Evolutionary conservation across 768 basidiomycete genomes (phyloP).

Genomic region (Rhodocollybia butyracea): DNA sequence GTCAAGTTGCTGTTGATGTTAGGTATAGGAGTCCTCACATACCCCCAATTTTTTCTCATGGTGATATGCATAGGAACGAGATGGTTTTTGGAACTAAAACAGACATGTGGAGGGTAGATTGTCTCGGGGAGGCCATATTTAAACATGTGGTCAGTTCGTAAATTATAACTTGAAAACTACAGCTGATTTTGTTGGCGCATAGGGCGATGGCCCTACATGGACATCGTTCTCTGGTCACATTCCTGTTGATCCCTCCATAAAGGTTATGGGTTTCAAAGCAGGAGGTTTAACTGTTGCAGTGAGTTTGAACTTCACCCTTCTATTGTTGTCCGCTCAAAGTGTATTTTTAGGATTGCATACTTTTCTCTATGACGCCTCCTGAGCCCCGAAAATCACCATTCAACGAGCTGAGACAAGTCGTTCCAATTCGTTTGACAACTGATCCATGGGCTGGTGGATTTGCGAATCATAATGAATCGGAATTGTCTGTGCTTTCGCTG

Average conservation of each 20-base stretch:
- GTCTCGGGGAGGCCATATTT: slow-evolving; percentile 63
- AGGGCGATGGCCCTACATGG: slow-evolving; percentile 68
- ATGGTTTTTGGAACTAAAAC: slow-evolving; percentile 52
- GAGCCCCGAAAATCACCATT: slow-evolving; percentile 55
- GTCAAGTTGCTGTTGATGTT: slow-evolving; percentile 69
- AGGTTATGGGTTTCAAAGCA: slow-evolving; percentile 61
- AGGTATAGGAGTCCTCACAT: slow-evolving; percentile 30
- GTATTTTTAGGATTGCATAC: slow-evolving; percentile 54
- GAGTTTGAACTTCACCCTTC: slow-evolving; percentile 2
- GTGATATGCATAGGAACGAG: slow-evolving; percentile 35
- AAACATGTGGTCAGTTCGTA: slow-evolving; percentile 43
- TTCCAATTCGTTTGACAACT: slow-evolving; percentile 66
- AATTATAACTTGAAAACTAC: not conserved
- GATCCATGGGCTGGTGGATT: slow-evolving; percentile 35
- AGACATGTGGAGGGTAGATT: slow-evolving; percentile 67
- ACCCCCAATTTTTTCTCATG: not conserved
- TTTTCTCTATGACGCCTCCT: slow-evolving; percentile 57
- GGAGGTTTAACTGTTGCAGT: slow-evolving; percentile 62
- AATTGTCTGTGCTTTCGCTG: not conserved
- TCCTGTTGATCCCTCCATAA: slow-evolving; percentile 41
- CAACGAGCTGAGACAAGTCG: slow-evolving; percentile 52
- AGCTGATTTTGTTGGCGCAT: not conserved
- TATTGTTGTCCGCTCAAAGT: slow-evolving; percentile 3
- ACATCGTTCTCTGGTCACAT: slow-evolving; percentile 64
- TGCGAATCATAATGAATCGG: not conserved